A percentile compares a stretch with the other conserved stretches of the same genome.
Conservation (phyloP, 805 yeast species). For the Clavispora vitiphila region DNA sequence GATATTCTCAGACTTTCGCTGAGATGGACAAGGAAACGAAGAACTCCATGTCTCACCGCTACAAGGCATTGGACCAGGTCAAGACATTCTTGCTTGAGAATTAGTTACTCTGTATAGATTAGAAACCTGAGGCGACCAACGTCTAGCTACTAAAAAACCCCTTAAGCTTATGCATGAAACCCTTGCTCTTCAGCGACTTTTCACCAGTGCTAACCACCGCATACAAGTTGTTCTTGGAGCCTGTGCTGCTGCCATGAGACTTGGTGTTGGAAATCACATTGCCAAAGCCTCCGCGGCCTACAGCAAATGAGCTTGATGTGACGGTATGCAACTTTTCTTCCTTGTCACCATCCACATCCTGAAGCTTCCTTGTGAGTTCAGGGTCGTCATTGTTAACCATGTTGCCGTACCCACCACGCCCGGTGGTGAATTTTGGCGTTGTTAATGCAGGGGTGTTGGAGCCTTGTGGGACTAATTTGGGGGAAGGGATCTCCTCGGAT, state of each 20-base stretch:
- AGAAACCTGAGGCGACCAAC: neutral
- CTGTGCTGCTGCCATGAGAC: conserved; percentile 17
- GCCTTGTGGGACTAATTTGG: conserved; percentile 54
- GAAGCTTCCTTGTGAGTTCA: conserved; percentile 53
- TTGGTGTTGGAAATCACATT: conserved; percentile 41
- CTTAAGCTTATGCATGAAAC: conserved; percentile 44
- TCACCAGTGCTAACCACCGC: conserved; percentile 34
- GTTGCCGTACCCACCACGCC: conserved; percentile 77
- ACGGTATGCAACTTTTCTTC: conserved; percentile 37
- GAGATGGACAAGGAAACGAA: conserved; percentile 77
- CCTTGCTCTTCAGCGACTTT: conserved; percentile 20
- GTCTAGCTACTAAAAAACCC: conserved; percentile 25
- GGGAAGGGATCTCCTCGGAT: conserved; percentile 42
- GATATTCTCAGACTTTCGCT: conserved; percentile 67
- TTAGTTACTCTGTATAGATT: neutral
- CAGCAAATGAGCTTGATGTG: conserved; percentile 41
- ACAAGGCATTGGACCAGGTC: conserved; percentile 71
- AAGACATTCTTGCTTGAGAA: conserved; percentile 42
- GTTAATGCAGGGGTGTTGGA: conserved; percentile 56
- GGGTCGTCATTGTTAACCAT: conserved; percentile 63
- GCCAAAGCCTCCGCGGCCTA: conserved; percentile 67
- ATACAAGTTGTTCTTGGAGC: conserved; percentile 26
- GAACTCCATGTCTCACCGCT: conserved; percentile 84
- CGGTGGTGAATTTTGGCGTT: conserved; percentile 58
- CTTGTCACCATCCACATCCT: conserved; percentile 50